Evolutionary conservation across 176 grass and related monocot species (phyloP).

Genomic region (Chrysopogon serrulatus): DNA sequence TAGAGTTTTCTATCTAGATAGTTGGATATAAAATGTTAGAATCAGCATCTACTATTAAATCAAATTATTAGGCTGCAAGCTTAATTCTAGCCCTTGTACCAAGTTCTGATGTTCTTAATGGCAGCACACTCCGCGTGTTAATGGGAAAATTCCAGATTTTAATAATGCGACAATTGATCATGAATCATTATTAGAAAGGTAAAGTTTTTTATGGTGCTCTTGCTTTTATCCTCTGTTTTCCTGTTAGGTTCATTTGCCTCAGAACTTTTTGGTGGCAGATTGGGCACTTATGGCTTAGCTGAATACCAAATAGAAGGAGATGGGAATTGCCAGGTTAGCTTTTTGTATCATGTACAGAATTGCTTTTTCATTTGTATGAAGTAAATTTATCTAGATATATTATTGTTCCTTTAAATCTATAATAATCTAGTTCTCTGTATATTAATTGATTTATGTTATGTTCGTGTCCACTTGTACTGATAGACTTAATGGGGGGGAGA

Average conservation of each 20-base stretch:
- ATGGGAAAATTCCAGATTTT: conserved; percentile 90
- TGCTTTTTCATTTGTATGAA: neutral
- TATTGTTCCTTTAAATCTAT: neutral
- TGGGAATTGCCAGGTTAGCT: conserved; percentile 90
- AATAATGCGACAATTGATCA: conserved; percentile 92
- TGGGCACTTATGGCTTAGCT: conserved; percentile 88
- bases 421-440: neutral
- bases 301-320: conserved; percentile 98
- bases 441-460: neutral
- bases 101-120: conserved; percentile 37
- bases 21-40: neutral
- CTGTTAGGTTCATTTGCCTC: neutral
- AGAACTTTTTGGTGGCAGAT: conserved; percentile 35
- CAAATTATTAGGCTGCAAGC: neutral
- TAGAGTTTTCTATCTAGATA: neutral
- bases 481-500: neutral
- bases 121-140: conserved; percentile 98
- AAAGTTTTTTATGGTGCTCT: neutral
- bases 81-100: neutral
- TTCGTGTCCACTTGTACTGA: neutral
- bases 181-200: conserved; percentile 92
- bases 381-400: conserved; percentile 7
- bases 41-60: neutral
- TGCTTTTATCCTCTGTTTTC: neutral
- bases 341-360: conserved; percentile 10